Conservation (phyloP, 148 eudicot genomes). For the Rhododendron griersonianum region DNA sequence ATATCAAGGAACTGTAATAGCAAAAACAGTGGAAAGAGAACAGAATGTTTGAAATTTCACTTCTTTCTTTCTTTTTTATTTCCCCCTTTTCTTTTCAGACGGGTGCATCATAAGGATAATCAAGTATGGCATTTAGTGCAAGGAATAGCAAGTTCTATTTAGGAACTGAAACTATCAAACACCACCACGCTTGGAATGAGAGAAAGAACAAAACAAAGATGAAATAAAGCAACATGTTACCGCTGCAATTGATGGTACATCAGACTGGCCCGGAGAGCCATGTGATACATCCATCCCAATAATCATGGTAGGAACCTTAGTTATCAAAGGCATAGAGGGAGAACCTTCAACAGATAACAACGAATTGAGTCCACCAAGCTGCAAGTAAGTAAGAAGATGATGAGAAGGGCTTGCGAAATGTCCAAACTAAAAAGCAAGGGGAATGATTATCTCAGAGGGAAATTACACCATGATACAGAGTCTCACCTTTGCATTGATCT, state of each 20-base stretch:
- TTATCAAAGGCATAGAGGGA: slow-evolving; percentile 59
- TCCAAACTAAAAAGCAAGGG: neutral
- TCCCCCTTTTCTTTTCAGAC: neutral
- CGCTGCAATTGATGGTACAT: slow-evolving; percentile 83
- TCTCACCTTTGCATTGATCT: slow-evolving; percentile 89
- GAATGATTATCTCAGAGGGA: neutral
- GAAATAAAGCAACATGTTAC: slow-evolving; percentile 27
- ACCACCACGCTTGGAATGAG: neutral
- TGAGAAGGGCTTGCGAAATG: neutral
- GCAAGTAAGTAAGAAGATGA: slow-evolving; percentile 14
- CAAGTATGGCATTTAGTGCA: neutral
- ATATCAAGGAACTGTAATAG: neutral
- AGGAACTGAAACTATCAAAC: neutral
- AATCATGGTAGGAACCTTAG: slow-evolving; percentile 68
- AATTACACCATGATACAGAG: neutral
- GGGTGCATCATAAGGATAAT: neutral
- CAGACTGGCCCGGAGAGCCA: slow-evolving; percentile 73
- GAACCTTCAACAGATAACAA: slow-evolving; percentile 46
- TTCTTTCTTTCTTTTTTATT: neutral
- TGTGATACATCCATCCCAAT: slow-evolving; percentile 81
- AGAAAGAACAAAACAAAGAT: too few species aligned
- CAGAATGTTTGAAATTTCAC: neutral
- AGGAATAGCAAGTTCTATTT: neutral
- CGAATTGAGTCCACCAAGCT: slow-evolving; percentile 81
- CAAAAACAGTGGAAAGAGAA: neutral